These are phyloP conservation scores for Nidularia sp. DNA, from an alignment of 768 basidiomycete genomes.

Conservation along the genomic window DNA sequence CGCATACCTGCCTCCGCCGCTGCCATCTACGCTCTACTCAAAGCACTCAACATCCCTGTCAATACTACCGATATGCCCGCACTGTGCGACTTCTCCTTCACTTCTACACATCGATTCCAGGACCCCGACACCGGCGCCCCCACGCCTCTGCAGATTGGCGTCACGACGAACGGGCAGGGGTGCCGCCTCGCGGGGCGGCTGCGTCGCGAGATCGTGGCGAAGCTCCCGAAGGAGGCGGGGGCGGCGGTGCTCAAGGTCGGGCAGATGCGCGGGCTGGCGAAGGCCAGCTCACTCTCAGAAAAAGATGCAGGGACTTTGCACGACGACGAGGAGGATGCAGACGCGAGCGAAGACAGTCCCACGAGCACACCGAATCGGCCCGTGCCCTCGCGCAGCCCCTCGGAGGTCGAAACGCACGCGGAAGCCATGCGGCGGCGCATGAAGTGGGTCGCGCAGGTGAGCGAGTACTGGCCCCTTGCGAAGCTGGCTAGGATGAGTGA, in stretches of 20 bases:
- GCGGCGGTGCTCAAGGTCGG: slow-evolving; percentile 74
- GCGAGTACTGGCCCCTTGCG: slow-evolving; percentile 92
- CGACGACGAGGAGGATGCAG: slow-evolving; percentile 13
- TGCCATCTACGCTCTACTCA: slow-evolving; percentile 53
- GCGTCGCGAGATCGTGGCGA: slow-evolving; percentile 75
- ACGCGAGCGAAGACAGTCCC: slow-evolving; percentile 46
- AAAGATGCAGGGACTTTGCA: slow-evolving; percentile 14
- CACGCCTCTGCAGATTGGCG: slow-evolving; percentile 66
- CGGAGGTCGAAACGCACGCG: slow-evolving; percentile 24
- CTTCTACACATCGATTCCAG: slow-evolving; percentile 78
- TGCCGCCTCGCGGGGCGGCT: slow-evolving; percentile 81
- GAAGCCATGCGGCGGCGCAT: slow-evolving; percentile 65
- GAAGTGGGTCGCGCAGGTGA: slow-evolving; percentile 93
- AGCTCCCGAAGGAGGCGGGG: slow-evolving; percentile 70
- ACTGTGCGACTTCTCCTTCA: slow-evolving; percentile 87
- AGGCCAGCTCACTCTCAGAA: slow-evolving; percentile 9
- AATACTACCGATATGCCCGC: slow-evolving; percentile 87
- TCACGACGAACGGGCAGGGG: slow-evolving; percentile 90
- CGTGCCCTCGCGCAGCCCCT: slow-evolving; percentile 44
- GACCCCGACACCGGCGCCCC: slow-evolving; percentile 39
- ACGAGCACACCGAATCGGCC: slow-evolving; percentile 66
- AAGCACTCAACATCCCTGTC: slow-evolving; percentile 58
- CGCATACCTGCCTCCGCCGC: slow-evolving; percentile 52
- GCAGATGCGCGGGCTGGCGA: slow-evolving; percentile 55
- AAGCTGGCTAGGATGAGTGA: slow-evolving; percentile 67